Evolutionary conservation across 2,329 filamentous ascomycete genomes (phyloP), one percentile per base, ranked within the genome.

Genomic region (Microdochium nivale): DNA sequence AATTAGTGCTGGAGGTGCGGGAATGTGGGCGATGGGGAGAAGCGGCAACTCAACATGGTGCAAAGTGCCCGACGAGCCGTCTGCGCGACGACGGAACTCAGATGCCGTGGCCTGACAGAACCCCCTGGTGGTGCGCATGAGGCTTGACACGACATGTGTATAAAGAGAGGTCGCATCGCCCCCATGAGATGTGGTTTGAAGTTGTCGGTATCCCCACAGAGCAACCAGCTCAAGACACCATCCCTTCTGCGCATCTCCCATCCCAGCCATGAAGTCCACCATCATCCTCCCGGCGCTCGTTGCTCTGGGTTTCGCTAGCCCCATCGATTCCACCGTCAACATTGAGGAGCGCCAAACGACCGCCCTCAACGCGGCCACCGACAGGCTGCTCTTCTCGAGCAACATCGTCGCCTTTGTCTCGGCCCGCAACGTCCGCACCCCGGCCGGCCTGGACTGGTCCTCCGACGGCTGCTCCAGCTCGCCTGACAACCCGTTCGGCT

Each of bases 311-410:
- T 13, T 44, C 40, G 16, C 40, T 19, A 44, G 13, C 40, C 40
- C 40, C 40, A 21, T 44, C 40, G 16, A 13, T 19, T 11, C 40
- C 33, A 16, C 33, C 33, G 33, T 23, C 21, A n/a, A 23, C 32
- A 25, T 49, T 13, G 8, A 35, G 3, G 9, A 21, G 19, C 49
- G 30, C 51, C 54, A 23, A 30, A 30, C 25, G 43, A 25, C 23
- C 19, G 49, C 63, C 8, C 60, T 69, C 16, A 44, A 44, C 40
- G 19, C 40, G 16, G 40, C 16, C 14, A 78, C 74, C 1, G 77
- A 81, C 54, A 53, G 67, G 30, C 68, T 77, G 24, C 63, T 79
- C 50, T 80, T 77, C 65, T 59, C 53, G 47, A 59, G 69, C 43
- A 62, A 67, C 0, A 70, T 81, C 2, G 55, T 65, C 0, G 44